These are phyloP conservation scores for Penicillium lividum DNA, from an alignment of 495 filamentous ascomycete genomes.

Conservation along the genomic window DNA sequence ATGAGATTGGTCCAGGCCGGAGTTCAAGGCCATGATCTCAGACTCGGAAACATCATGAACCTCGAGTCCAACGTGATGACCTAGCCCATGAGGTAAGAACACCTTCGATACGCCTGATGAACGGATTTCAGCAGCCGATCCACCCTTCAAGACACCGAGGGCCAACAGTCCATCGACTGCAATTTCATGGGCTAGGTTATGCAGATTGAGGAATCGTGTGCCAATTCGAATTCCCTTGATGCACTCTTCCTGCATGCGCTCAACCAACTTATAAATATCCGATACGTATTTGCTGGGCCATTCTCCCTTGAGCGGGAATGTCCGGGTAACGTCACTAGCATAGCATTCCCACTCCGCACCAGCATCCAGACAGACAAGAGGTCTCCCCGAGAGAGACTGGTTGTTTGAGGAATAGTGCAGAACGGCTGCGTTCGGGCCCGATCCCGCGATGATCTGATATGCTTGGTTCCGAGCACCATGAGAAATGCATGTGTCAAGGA, in stretches of 20 bases:
- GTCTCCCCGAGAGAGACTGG: constrained; percentile 61
- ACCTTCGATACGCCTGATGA: constrained; percentile 66
- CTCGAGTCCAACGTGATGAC: constrained; percentile 88
- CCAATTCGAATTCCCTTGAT: constrained; percentile 67
- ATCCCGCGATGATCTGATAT: constrained; percentile 83
- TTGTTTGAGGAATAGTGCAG: constrained; percentile 87
- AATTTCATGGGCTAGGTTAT: constrained; percentile 69
- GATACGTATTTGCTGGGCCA: constrained; percentile 64
- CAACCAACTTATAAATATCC: constrained; percentile 73
- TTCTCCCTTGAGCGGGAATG: constrained; percentile 67
- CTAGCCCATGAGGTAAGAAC: constrained; percentile 91
- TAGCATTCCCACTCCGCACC: constrained; percentile 85
- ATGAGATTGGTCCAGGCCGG: constrained; percentile 20
- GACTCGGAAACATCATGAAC: constrained; percentile 75
- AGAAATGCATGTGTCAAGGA: constrained; percentile 67
- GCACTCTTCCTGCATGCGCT: constrained; percentile 79
- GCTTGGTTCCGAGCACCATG: constrained; percentile 74
- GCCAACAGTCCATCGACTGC: constrained; percentile 67
- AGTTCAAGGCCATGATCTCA: constrained; percentile 43
- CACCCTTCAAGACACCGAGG: constrained; percentile 64
- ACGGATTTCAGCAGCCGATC: constrained; percentile 63
- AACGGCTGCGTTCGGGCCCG: constrained; percentile 73
- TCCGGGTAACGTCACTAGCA: constrained; percentile 87
- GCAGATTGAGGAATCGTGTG: constrained; percentile 64
- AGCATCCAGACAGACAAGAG: constrained; percentile 81